These are phyloP conservation scores for Colletotrichum echinochloae DNA, from an alignment of 2,329 filamentous ascomycete genomes.

Conservation along the genomic window DNA sequence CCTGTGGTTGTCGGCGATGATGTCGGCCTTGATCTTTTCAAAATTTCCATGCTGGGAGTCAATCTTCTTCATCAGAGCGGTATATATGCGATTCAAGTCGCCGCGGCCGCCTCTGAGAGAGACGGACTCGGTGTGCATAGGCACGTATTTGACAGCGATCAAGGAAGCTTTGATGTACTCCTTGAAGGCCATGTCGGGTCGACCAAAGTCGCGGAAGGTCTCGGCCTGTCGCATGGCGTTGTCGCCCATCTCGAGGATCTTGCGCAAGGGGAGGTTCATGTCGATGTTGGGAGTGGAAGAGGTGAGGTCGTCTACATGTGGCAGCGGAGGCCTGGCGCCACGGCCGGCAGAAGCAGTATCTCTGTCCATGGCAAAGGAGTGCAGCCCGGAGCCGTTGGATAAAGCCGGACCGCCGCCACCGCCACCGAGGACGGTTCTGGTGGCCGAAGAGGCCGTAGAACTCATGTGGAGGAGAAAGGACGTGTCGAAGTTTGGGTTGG, in stretches of 20 bases:
- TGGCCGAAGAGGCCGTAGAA: conserved; percentile 37
- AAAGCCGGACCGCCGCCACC: conserved; percentile 32
- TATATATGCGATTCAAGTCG: conserved; percentile 62
- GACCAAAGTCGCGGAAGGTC: conserved; percentile 70
- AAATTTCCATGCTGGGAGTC: conserved; percentile 62
- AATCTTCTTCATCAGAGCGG: conserved; percentile 63
- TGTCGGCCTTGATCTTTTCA: conserved; percentile 68
- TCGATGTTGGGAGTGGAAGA: conserved; percentile 61
- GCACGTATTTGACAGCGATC: conserved; percentile 81
- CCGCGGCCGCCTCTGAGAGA: conserved; percentile 68
- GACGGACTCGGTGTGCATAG: conserved; percentile 79
- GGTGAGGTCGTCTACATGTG: conserved; percentile 67
- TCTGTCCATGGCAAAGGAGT: conserved; percentile 38
- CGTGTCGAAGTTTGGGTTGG: conserved; percentile 10
- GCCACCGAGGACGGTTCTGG: conserved; percentile 39
- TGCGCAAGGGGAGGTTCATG: conserved; percentile 63
- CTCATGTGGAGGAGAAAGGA: conserved; percentile 36
- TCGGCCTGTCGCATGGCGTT: conserved; percentile 69
- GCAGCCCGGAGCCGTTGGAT: conserved; percentile 34
- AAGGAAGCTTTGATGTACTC: conserved; percentile 88
- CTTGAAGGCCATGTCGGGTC: conserved; percentile 80
- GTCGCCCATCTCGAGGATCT: conserved; percentile 66
- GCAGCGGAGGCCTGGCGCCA: conserved; percentile 53
- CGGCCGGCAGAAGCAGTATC: conserved; percentile 37
- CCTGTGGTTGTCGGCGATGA: conserved; percentile 72